Conservation (phyloP, 495 filamentous ascomycete species). For the Aspergillus carlsbadensis region DNA sequence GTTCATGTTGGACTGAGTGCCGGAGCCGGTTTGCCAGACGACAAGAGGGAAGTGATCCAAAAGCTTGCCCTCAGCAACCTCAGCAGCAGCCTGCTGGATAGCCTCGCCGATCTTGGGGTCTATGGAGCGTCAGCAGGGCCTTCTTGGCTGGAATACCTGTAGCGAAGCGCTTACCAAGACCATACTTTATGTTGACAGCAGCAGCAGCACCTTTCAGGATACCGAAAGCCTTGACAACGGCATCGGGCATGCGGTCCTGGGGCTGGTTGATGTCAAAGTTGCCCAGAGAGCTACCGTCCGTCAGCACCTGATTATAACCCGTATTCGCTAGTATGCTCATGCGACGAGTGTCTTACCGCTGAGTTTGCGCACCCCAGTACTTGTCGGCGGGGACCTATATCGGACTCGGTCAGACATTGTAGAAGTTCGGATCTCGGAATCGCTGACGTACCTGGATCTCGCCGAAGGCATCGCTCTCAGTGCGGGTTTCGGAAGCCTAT, state of each 20-base stretch:
- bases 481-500: slow-evolving; percentile 53
- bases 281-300: slow-evolving; percentile 64
- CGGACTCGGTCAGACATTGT: slow-evolving; percentile 19
- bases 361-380: slow-evolving; percentile 99
- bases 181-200: slow-evolving; percentile 91
- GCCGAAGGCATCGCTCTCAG: slow-evolving; percentile 95
- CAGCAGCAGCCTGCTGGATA: slow-evolving; percentile 89
- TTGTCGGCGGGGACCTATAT: slow-evolving; percentile 79
- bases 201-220: slow-evolving; percentile 97
- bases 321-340: not conserved
- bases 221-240: slow-evolving; percentile 89
- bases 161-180: slow-evolving; percentile 68
- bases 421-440: not conserved
- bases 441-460: slow-evolving; percentile 65
- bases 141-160: not conserved
- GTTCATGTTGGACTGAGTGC: slow-evolving; percentile 99
- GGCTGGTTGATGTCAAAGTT: slow-evolving; percentile 99
- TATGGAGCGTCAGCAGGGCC: slow-evolving; percentile 21
- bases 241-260: slow-evolving; percentile 95
- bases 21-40: slow-evolving; percentile 98
- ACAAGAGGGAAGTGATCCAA: slow-evolving; percentile 98
- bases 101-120: slow-evolving; percentile 91
- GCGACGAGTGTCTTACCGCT: slow-evolving; percentile 59
- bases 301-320: slow-evolving; percentile 20
- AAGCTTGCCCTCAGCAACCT: slow-evolving; percentile 92